Base-by-base conservation (phyloP, 106 monocot genomes). In the Dendrobium nobile region DNA sequence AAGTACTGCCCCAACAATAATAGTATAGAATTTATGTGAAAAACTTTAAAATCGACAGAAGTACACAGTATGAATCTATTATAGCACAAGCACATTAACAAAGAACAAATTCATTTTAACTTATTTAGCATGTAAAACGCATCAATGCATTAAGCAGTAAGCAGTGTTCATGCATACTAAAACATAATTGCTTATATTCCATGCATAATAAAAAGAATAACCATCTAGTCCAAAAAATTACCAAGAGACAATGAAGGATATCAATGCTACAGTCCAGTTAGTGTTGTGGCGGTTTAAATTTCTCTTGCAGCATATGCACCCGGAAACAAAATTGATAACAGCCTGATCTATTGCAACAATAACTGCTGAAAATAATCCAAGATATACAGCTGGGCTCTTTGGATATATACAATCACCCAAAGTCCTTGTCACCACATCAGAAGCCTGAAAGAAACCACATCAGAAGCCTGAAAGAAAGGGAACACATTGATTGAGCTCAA, bases 301-400 rank as follows among this genome's bases (percentile, higher is more conserved):
- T 78, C 56, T 89, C 86, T 86, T 94, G 88, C 97, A 97, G 68
- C 94, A 97, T 72, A 92, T 82, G 82, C 97, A 97, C 31, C 97
- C 92, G 54, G 94, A 87, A 10, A 92, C 80, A 41, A 87, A 80
- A 64, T 92, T 97, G 33, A 94, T 89, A n/a, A 94, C 86, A 20
- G 87, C 83, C 55, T 94, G 94, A 18, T 90, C 92, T 58, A 92
- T 77, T 77, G 91, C 75, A 73, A 97, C 90, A 67, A 88, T 79
- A 11, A 92, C 61, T 27, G 89, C 90, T 75, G 97, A 78, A 76
- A 76, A 67, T 64, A 94, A 75, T 41, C 97, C 97, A 68, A 94
- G 89, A 37, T 64, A 67, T 59, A 89, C 85, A 82, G 97, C 92
- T 79, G 90, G 83, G 76, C 85, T 96, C 44, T 54, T 88, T 77